These are phyloP conservation scores for Euphorbia tirucalli DNA, from an alignment of 345 rosid species.

Conservation along the genomic window DNA sequence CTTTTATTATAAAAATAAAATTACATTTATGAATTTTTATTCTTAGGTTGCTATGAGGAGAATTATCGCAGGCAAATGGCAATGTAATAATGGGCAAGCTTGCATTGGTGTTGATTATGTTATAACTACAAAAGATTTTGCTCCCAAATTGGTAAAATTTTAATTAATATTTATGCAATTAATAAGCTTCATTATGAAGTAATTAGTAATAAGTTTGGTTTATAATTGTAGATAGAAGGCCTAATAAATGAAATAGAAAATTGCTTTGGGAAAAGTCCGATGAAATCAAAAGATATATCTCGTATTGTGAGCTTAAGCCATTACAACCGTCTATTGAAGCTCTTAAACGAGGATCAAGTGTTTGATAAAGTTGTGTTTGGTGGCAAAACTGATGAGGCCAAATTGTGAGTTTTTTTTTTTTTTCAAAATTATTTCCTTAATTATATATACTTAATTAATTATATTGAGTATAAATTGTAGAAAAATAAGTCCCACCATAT, in stretches of 20 bases:
- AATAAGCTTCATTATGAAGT: neutral
- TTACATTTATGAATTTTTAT: neutral
- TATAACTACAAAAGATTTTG: slow-evolving; percentile 45
- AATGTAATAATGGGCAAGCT: slow-evolving; percentile 46
- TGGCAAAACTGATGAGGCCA: slow-evolving; percentile 39
- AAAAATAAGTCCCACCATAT: slow-evolving; percentile 47
- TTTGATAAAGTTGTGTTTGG: slow-evolving; percentile 40
- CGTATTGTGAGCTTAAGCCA: slow-evolving; percentile 40
- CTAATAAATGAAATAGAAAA: slow-evolving; percentile 34
- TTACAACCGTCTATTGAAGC: slow-evolving; percentile 36
- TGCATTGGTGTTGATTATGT: slow-evolving; percentile 52
- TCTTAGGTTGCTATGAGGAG: slow-evolving; percentile 45
- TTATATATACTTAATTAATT: neutral
- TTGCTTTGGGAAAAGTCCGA: slow-evolving; percentile 39
- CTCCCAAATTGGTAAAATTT: slow-evolving; percentile 48
- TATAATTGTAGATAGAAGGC: slow-evolving; percentile 41
- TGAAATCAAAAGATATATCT: slow-evolving; percentile 44
- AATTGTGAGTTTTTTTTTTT: slow-evolving; percentile 29
- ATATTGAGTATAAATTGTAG: slow-evolving; percentile 20
- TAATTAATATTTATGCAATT: neutral
- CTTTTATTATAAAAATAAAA: neutral
- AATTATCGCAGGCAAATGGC: slow-evolving; percentile 56
- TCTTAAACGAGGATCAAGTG: slow-evolving; percentile 44
- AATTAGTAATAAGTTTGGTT: too few relatives aligned
- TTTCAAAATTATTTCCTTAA: neutral